Evolutionary conservation across 108 stramenopile genomes (phyloP).

Genomic region (Skeletonema costatum): DNA sequence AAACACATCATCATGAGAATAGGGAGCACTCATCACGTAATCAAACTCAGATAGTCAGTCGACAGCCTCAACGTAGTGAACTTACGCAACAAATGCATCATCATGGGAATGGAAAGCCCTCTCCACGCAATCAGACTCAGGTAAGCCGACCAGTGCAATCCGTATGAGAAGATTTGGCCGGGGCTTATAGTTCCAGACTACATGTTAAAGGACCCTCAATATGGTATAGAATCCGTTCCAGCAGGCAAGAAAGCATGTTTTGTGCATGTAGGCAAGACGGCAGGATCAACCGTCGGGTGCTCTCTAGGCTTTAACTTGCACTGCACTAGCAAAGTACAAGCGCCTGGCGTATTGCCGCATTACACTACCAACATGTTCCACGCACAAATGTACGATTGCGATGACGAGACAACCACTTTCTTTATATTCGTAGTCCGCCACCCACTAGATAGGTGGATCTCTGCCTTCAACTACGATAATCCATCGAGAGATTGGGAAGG

Average conservation of each 20-base stretch:
- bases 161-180: slow-evolving; percentile 20
- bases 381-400: slow-evolving; percentile 36
- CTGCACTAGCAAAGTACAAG: slow-evolving; percentile 17
- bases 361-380: slow-evolving; percentile 37
- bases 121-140: neutral
- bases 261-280: slow-evolving; percentile 44
- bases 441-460: slow-evolving; percentile 33
- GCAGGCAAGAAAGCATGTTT: slow-evolving; percentile 25
- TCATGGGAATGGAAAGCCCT: neutral
- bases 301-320: slow-evolving; percentile 39
- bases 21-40: neutral
- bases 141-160: neutral
- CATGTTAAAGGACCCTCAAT: slow-evolving; percentile 24
- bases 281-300: slow-evolving; percentile 41
- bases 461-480: slow-evolving; percentile 47
- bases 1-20: neutral
- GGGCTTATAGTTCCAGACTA: slow-evolving; percentile 14
- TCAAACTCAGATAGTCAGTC: neutral
- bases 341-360: slow-evolving; percentile 21
- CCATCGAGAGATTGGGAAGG: slow-evolving; percentile 27
- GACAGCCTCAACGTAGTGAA: neutral
- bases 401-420: slow-evolving; percentile 21
- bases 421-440: slow-evolving; percentile 37
- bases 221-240: slow-evolving; percentile 9
- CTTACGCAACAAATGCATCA: neutral